These are phyloP conservation scores for Eimeria falciformis DNA, from an alignment of 169 alveolate genomes.

Conservation along the genomic window DNA sequence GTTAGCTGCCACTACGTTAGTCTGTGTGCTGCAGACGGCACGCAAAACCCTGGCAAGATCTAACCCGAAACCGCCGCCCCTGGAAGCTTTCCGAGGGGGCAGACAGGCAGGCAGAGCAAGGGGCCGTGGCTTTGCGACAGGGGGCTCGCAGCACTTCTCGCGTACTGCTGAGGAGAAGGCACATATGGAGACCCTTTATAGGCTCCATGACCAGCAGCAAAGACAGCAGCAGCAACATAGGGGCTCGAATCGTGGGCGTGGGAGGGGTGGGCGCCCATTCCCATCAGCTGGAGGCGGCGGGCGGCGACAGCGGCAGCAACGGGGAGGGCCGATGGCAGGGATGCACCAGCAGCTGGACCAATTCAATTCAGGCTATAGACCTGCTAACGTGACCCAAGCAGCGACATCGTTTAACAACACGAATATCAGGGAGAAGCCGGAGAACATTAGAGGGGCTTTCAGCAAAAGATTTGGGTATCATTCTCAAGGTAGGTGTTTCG, in stretches of 20 bases:
- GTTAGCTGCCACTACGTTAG: no score
- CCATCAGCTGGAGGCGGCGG: background rate
- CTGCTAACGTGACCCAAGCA: no score
- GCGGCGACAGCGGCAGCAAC: slow-evolving; percentile 45
- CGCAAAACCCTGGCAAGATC: no score
- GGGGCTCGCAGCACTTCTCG: background rate
- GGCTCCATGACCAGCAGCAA: background rate
- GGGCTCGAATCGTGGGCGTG: background rate
- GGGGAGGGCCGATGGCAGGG: background rate
- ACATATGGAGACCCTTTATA: background rate
- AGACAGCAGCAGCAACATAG: slow-evolving; percentile 12
- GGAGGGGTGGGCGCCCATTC: background rate
- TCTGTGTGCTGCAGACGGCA: no score
- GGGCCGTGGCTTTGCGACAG: slow-evolving; percentile 8
- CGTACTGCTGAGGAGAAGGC: background rate
- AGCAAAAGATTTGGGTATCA: no score
- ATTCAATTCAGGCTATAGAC: no score
- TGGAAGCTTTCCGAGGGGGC: background rate
- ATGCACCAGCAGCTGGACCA: background rate
- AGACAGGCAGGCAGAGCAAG: background rate
- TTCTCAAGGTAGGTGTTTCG: no score
- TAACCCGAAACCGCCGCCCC: no score
- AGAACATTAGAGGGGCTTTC: no score
- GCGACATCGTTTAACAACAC: no score
- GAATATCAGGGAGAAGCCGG: no score